Evolutionary conservation across 768 basidiomycete genomes (phyloP).

Genomic region (Symmetrospora coprosmae): DNA sequence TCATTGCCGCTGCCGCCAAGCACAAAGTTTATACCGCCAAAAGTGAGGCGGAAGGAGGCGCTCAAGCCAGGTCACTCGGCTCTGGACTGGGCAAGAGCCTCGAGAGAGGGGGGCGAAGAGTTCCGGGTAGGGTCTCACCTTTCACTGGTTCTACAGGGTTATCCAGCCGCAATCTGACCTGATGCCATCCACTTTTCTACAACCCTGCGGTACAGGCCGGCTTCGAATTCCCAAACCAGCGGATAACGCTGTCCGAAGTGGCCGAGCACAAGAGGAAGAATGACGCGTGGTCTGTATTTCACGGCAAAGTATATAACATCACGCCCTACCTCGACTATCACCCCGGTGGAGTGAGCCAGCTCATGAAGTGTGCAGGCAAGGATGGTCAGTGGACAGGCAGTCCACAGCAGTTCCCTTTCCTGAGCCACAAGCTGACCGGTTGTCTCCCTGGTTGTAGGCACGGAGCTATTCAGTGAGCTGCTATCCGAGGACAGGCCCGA

Average conservation of each 20-base stretch:
- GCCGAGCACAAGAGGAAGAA: slow-evolving; percentile 65
- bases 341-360: slow-evolving; percentile 82
- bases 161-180: slow-evolving; percentile 28
- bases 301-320: slow-evolving; percentile 92
- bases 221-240: slow-evolving; percentile 50
- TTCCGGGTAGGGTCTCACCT: slow-evolving; percentile 46
- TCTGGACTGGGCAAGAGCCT: slow-evolving; percentile 77
- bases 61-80: slow-evolving; percentile 81
- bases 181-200: slow-evolving; percentile 12
- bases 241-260: slow-evolving; percentile 61
- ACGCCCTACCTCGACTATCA: slow-evolving; percentile 81
- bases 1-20: slow-evolving; percentile 4
- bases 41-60: slow-evolving; percentile 56
- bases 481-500: not conserved
- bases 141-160: not conserved
- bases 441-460: slow-evolving; percentile 34
- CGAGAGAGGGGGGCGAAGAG: slow-evolving; percentile 60
- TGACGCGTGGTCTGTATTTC: slow-evolving; percentile 85
- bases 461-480: slow-evolving; percentile 73
- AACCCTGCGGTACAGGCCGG: slow-evolving; percentile 44
- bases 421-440: not conserved
- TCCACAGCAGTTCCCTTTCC: not conserved
- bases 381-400: slow-evolving; percentile 46
- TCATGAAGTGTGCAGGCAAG: slow-evolving; percentile 86
- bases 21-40: slow-evolving; percentile 10